A percentile compares a stretch with the other conserved stretches of the same genome.
These are phyloP conservation scores for Cornus kousa DNA, from an alignment of 148 eudicot species.

Conservation along the genomic window DNA sequence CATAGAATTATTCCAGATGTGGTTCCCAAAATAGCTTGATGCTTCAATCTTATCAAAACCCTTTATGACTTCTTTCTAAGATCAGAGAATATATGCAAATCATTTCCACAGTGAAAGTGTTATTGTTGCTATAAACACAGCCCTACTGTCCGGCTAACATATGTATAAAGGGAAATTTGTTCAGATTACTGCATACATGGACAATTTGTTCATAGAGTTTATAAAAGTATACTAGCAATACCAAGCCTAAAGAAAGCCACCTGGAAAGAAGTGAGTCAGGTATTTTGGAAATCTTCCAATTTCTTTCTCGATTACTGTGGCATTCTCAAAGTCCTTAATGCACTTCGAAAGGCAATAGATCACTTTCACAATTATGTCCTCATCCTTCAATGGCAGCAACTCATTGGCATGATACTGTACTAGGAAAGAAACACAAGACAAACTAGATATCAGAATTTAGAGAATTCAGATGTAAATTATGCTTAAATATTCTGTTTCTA, in stretches of 20 bases:
- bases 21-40: background rate
- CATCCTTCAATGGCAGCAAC: constrained; percentile 65
- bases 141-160: background rate
- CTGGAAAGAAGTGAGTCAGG: constrained; percentile 69
- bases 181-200: too few relatives aligned
- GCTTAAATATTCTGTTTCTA: background rate
- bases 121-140: background rate
- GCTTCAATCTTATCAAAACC: background rate
- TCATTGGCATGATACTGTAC: constrained; percentile 65
- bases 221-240: background rate
- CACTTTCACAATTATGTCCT: constrained; percentile 48
- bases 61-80: too few relatives aligned
- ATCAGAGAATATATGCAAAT: too few relatives aligned
- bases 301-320: constrained; percentile 47
- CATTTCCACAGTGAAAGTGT: too few relatives aligned
- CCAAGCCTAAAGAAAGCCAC: constrained; percentile 17
- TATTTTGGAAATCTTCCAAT: constrained; percentile 59
- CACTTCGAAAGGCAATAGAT: constrained; percentile 51
- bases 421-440: background rate
- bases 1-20: background rate
- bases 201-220: background rate
- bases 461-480: background rate
- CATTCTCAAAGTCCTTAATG: constrained; percentile 48
- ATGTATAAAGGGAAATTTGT: too few relatives aligned
- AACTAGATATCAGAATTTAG: background rate